A percentile compares a stretch with the other conserved stretches of the same genome.
These are phyloP conservation scores for Cyanophora paradoxa DNA, from an alignment of 78 protist genomes.

Conservation along the genomic window DNA sequence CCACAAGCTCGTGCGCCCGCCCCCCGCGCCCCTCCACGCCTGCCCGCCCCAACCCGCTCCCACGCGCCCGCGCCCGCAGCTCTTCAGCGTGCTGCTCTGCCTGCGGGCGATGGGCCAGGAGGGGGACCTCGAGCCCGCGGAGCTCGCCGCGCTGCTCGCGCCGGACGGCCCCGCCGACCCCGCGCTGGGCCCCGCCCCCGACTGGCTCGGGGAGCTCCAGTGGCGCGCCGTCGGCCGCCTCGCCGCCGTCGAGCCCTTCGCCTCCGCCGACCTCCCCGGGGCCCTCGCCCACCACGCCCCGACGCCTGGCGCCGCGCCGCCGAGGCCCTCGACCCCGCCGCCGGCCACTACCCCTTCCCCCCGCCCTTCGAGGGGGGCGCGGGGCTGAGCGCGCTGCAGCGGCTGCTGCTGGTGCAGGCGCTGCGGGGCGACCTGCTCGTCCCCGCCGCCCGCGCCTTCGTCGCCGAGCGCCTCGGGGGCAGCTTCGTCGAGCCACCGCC, in stretches of 20 bases:
- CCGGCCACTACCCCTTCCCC: not conserved
- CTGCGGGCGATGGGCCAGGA: too few relatives aligned
- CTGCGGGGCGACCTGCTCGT: constrained; percentile 51
- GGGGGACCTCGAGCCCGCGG: constrained; percentile 10
- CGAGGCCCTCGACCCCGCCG: constrained; percentile 21
- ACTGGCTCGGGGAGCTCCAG: constrained; percentile 76
- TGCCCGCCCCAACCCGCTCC: too few relatives aligned
- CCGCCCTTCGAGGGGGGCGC: not conserved
- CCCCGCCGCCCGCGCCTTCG: constrained; percentile 29
- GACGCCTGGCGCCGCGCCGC: not conserved
- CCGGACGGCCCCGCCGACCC: constrained; percentile 26
- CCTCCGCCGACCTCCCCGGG: not conserved
- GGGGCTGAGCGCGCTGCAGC: constrained; percentile 19
- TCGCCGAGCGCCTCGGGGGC: constrained; percentile 36
- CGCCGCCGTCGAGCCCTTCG: too few relatives aligned
- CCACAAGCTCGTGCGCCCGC: constrained; percentile 56
- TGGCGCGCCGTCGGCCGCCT: too few relatives aligned
- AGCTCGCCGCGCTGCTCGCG: constrained; percentile 61
- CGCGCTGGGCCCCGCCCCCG: constrained; percentile 35
- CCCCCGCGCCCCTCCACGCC: too few relatives aligned
- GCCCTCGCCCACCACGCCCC: not conserved
- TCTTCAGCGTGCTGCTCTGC: constrained; percentile 57
- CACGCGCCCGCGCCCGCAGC: too few relatives aligned
- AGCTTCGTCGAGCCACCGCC: constrained; percentile 50
- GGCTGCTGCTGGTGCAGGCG: constrained; percentile 49